Conservation (phyloP, 2,329 filamentous ascomycete genomes). For the Colletotrichum ledebouriae region DNA sequence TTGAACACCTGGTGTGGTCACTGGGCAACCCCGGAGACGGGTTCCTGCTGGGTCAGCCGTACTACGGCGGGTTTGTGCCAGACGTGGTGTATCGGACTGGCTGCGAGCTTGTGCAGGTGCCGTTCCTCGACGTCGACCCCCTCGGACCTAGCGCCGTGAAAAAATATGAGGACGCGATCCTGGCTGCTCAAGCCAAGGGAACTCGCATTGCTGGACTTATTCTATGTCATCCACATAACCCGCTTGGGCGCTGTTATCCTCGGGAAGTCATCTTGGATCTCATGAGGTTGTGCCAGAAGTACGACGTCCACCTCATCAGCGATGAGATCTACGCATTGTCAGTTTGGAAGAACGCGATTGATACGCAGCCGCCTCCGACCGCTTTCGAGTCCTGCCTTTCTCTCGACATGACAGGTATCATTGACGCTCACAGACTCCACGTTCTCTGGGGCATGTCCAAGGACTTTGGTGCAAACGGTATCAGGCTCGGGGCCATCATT, state of each 20-base stretch:
- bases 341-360: no score
- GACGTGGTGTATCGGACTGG: conserved; percentile 60
- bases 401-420: no score
- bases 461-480: no score
- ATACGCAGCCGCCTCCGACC: no score
- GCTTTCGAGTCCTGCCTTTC: no score
- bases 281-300: conserved; percentile 39
- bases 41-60: conserved; percentile 58
- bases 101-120: conserved; percentile 44
- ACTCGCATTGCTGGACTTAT: conserved; percentile 14
- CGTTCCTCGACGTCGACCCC: conserved; percentile 22
- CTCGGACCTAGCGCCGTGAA: conserved; percentile 4
- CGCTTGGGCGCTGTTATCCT: conserved; percentile 46
- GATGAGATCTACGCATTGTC: no score
- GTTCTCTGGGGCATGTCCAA: no score
- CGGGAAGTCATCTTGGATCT: conserved; percentile 15
- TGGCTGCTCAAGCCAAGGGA: conserved; percentile 54
- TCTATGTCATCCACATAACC: conserved; percentile 52
- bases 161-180: conserved; percentile 31
- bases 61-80: conserved; percentile 62
- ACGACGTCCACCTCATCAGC: conserved; percentile 50
- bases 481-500: no score
- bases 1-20: conserved; percentile 57
- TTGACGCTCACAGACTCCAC: no score
- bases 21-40: conserved; percentile 56